Base-by-base conservation (phyloP, 2,329 filamentous ascomycete genomes). In the Trichoderma hamatum region DNA sequence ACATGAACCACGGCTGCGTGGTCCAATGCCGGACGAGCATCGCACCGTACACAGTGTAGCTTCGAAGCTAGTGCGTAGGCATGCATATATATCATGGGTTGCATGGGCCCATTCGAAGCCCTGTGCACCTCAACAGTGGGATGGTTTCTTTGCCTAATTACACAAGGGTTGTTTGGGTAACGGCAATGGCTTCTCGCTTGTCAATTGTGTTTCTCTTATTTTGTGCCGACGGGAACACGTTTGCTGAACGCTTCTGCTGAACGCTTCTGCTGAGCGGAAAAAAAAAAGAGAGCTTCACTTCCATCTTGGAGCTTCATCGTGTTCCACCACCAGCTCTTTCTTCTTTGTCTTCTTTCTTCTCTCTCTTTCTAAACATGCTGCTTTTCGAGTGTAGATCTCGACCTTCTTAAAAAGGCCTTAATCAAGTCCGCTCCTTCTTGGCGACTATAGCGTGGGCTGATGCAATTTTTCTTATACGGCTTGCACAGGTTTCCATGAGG, bases 71-170 rank as follows among this genome's bases (percentile, higher is more conserved):
- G 66, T 30, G 66, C 59, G 56, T 13, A 63, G 59, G 21, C 49
- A 56, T 64, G 59, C 54, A 63, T 54, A 66, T 54, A 66, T 32
- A 66, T 51, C 52, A 36, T 55, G 67, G 39, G 49, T 24, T 36
- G 49, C 59, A 68, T 68, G 56, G 66, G 43, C 66, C 66, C 66
- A 68, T 68, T 52, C 30, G 30, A 56, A 32, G 56, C 63, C 63
- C 63, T 66, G 63, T n/a, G 30, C 63, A 56, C n/a, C 46, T 63
- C 46, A 46, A 52, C 46, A 36, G 52, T 67, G 64, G 39, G 54
- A 60, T 67, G 54, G 43, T 60, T 67, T 67, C 21, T 52, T 34
- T 55, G 61, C 39, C 61, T 64, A 55, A 13, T 46, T 58, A 14
- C 26, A 19, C 36, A 66, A 58, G 63, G 52, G 36, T 46, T 3